Percentiles rank a stretch among this genome's conserved stretches.
Evolutionary conservation across 768 basidiomycete genomes (phyloP).

Genomic region (Trametes gibbosa): DNA sequence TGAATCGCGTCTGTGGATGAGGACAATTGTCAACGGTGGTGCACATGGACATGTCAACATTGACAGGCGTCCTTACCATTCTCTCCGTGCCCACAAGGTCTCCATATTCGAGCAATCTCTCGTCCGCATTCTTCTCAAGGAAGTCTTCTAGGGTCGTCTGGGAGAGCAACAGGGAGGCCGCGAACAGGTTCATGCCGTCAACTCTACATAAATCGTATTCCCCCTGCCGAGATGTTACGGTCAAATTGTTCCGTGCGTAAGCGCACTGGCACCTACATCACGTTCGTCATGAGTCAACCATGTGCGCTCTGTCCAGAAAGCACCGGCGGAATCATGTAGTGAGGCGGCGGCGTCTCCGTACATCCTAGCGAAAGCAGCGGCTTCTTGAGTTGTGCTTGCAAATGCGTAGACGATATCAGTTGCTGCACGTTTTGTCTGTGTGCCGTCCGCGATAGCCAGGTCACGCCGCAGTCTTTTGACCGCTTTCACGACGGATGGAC

Average conservation of each 20-base stretch:
- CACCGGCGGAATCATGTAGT: slow-evolving; percentile 40
- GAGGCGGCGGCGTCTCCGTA: slow-evolving; percentile 59
- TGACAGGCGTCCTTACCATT: slow-evolving; percentile 42
- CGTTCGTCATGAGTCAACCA: slow-evolving; percentile 61
- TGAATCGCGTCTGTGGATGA: slow-evolving; percentile 33
- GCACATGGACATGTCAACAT: background rate
- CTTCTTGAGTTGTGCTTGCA: slow-evolving; percentile 56
- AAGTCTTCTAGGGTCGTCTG: slow-evolving; percentile 54
- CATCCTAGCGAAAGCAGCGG: slow-evolving; percentile 50
- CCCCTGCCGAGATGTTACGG: slow-evolving; percentile 40
- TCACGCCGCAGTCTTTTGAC: slow-evolving; percentile 66
- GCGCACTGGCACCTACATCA: slow-evolving; percentile 39
- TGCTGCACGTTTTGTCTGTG: slow-evolving; percentile 43
- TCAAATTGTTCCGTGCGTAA: background rate
- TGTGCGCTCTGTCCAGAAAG: slow-evolving; percentile 55
- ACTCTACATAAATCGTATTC: slow-evolving; percentile 56
- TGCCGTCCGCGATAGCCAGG: slow-evolving; percentile 60
- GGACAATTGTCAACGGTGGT: background rate
- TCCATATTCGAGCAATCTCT: slow-evolving; percentile 45
- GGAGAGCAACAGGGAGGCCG: slow-evolving; percentile 61
- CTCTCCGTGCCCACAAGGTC: slow-evolving; percentile 46
- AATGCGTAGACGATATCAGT: slow-evolving; percentile 57
- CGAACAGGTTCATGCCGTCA: slow-evolving; percentile 68
- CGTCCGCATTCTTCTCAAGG: slow-evolving; percentile 47
- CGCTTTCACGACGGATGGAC: slow-evolving; percentile 66